Percentiles rank a stretch among this genome's conserved stretches.
These are phyloP conservation scores for Aegilops tauschii DNA, from an alignment of 176 grass and related monocot species.

Conservation along the genomic window DNA sequence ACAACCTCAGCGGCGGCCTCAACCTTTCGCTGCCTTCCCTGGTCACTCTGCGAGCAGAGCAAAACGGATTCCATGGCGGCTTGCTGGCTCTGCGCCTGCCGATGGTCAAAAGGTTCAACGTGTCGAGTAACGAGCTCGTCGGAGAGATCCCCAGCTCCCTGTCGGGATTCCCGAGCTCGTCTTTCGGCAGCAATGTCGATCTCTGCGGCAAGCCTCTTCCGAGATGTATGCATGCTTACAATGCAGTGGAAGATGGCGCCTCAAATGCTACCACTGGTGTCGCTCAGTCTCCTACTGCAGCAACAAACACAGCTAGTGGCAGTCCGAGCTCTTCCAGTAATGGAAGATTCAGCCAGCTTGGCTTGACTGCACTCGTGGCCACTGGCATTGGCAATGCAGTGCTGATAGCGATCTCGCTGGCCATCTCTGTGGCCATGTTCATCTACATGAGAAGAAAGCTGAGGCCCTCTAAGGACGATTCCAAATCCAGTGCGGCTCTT, in stretches of 20 bases:
- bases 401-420: slow-evolving; percentile 34
- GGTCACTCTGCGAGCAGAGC: slow-evolving; percentile 43
- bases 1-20: slow-evolving; percentile 33
- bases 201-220: slow-evolving; percentile 53
- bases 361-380: slow-evolving; percentile 44
- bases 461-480: neutral
- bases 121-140: slow-evolving; percentile 42
- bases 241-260: neutral
- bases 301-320: neutral
- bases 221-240: slow-evolving; percentile 30
- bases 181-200: slow-evolving; percentile 37
- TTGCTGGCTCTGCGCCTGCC: slow-evolving; percentile 35
- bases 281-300: slow-evolving; percentile 11
- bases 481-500: neutral
- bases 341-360: slow-evolving; percentile 21
- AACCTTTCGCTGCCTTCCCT: slow-evolving; percentile 37
- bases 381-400: slow-evolving; percentile 50
- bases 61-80: slow-evolving; percentile 47
- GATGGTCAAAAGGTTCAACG: slow-evolving; percentile 36
- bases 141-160: slow-evolving; percentile 44
- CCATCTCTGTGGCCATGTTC: slow-evolving; percentile 37
- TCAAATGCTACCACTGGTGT: neutral
- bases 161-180: slow-evolving; percentile 44
- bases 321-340: neutral
- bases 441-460: slow-evolving; percentile 61